Conservation (phyloP, 2,329 filamentous ascomycete species). For the Calonectria pseudoreteaudii region DNA sequence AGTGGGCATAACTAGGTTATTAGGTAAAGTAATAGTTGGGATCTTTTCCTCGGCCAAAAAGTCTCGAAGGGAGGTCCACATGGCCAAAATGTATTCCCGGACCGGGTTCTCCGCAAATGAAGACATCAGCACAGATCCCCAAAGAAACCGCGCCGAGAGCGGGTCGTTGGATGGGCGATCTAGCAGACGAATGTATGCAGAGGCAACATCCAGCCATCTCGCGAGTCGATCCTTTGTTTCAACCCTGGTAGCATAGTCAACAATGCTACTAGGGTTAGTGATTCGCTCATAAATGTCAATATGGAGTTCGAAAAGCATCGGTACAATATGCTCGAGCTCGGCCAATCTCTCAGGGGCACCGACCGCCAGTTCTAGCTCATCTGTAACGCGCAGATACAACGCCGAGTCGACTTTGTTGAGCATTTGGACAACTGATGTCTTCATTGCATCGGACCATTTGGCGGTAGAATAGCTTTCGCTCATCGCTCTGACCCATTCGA, state of each 20-base stretch:
- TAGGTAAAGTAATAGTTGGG: slow-evolving; percentile 72
- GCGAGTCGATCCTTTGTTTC: slow-evolving; percentile 63
- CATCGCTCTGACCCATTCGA: slow-evolving; percentile 67
- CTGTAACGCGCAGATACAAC: slow-evolving; percentile 60
- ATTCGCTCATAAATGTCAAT: slow-evolving; percentile 71
- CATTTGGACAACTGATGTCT: slow-evolving; percentile 67
- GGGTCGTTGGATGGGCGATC: slow-evolving; percentile 49
- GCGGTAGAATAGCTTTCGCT: slow-evolving; percentile 63
- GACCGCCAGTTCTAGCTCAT: slow-evolving; percentile 53
- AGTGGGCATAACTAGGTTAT: slow-evolving; percentile 90
- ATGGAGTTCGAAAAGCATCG: slow-evolving; percentile 72
- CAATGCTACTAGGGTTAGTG: slow-evolving; percentile 67
- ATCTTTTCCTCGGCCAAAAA: slow-evolving; percentile 56
- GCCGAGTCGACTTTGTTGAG: slow-evolving; percentile 65
- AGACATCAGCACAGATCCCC: slow-evolving; percentile 67
- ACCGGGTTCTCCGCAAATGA: slow-evolving; percentile 65
- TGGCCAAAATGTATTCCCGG: slow-evolving; percentile 67
- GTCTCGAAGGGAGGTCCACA: slow-evolving; percentile 70
- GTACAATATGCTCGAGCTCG: slow-evolving; percentile 58
- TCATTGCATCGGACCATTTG: slow-evolving; percentile 70
- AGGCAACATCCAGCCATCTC: slow-evolving; percentile 65
- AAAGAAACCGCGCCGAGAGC: slow-evolving; percentile 66
- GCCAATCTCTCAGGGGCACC: slow-evolving; percentile 41
- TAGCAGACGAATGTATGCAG: slow-evolving; percentile 55
- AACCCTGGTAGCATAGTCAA: slow-evolving; percentile 60